Percentiles rank a stretch among this genome's conserved stretches.
These are phyloP conservation scores for Trametes meyenii DNA, from an alignment of 768 basidiomycete genomes.

Conservation along the genomic window DNA sequence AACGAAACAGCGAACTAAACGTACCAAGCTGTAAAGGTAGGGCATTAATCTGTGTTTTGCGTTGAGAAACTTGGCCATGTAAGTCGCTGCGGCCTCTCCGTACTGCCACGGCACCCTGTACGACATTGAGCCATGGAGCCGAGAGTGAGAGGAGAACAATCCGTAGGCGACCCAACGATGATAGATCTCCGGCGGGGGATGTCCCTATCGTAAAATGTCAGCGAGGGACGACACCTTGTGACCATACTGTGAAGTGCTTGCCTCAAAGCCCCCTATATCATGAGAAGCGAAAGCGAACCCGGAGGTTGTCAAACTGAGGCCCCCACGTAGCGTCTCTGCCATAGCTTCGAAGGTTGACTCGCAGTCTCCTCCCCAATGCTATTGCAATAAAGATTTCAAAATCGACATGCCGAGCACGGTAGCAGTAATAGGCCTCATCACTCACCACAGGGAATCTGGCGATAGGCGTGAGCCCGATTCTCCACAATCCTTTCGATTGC, in stretches of 20 bases:
- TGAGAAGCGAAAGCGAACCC: constrained; percentile 76
- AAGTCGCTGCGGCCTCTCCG: constrained; percentile 67
- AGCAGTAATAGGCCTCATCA: neutral
- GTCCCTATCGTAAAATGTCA: constrained; percentile 45
- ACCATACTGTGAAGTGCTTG: constrained; percentile 25
- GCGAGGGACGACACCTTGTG: neutral
- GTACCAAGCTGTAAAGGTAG: constrained; percentile 61
- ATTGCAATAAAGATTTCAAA: constrained; percentile 30
- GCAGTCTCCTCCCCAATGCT: constrained; percentile 77
- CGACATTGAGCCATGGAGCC: constrained; percentile 71
- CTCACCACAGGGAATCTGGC: constrained; percentile 38
- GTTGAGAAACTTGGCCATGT: constrained; percentile 63
- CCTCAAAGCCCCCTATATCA: constrained; percentile 81
- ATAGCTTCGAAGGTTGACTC: constrained; percentile 79
- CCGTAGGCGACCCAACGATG: constrained; percentile 80
- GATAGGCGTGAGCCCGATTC: neutral
- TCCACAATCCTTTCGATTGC: neutral
- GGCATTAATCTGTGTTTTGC: constrained; percentile 76
- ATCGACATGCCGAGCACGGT: neutral
- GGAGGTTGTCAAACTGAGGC: constrained; percentile 63
- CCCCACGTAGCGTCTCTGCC: constrained; percentile 72
- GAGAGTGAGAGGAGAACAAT: constrained; percentile 74
- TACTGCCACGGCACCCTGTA: constrained; percentile 82
- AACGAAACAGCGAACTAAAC: constrained; percentile 17
- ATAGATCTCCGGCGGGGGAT: constrained; percentile 68